Evolutionary conservation across 129 eudicot genomes (phyloP).

Genomic region (Saussurea involucrata): DNA sequence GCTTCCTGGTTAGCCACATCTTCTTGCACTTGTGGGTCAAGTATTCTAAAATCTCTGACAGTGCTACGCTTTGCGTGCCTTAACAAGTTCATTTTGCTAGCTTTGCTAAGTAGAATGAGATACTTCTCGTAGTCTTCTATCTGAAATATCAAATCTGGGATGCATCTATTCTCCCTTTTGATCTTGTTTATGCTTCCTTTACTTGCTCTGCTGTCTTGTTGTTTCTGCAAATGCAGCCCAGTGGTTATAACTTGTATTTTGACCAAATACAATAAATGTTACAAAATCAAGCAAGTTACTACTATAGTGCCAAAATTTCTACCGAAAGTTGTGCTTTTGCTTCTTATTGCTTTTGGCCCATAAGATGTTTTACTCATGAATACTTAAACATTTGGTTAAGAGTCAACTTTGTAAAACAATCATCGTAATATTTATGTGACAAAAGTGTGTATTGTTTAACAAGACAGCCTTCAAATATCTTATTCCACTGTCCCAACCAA

Average conservation of each 20-base stretch:
- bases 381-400: too few species aligned
- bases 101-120: slow-evolving; percentile 70
- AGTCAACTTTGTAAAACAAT: neutral
- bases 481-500: too few species aligned
- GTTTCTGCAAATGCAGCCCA: slow-evolving; percentile 38
- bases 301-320: neutral
- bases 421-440: neutral
- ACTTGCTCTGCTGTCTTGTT: slow-evolving; percentile 45
- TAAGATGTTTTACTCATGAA: too few species aligned
- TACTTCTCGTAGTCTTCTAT: slow-evolving; percentile 84
- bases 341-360: neutral
- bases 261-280: neutral
- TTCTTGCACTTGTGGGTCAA: slow-evolving; percentile 32
- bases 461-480: neutral
- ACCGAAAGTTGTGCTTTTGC: slow-evolving; percentile 1
- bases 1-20: slow-evolving; percentile 21
- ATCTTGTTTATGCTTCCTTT: slow-evolving; percentile 70
- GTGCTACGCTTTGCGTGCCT: slow-evolving; percentile 89
- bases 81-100: slow-evolving; percentile 53
- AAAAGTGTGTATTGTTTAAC: neutral
- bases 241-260: neutral
- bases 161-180: slow-evolving; percentile 80
- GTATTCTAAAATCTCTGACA: slow-evolving; percentile 66
- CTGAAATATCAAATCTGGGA: slow-evolving; percentile 82
- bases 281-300: neutral